These are phyloP conservation scores for Vanderwaltozyma tropicalis DNA, from an alignment of 805 yeast genomes.

Conservation along the genomic window DNA sequence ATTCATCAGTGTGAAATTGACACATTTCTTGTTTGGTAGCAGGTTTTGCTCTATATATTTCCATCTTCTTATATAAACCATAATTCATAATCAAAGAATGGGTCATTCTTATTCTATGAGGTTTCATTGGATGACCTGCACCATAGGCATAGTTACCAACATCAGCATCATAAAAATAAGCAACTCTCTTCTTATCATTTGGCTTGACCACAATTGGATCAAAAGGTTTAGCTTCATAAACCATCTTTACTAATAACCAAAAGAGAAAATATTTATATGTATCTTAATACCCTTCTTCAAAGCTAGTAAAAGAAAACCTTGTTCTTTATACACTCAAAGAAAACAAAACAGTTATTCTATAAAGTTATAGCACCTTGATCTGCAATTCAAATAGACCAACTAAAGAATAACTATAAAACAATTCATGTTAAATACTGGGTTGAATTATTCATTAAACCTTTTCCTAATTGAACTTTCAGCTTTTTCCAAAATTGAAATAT, in stretches of 20 bases:
- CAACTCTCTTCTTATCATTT: slow-evolving; percentile 46
- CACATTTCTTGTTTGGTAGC: slow-evolving; percentile 98
- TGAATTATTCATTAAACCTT: too few species aligned
- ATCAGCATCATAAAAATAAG: slow-evolving; percentile 79
- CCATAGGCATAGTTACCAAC: slow-evolving; percentile 98
- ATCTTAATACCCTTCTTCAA: too few species aligned
- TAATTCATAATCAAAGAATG: slow-evolving; percentile 95
- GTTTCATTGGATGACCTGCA: slow-evolving; percentile 98
- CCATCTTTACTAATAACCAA: slow-evolving; percentile 22
- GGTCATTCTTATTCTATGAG: slow-evolving; percentile 97
- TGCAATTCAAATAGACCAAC: too few species aligned
- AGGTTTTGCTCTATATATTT: slow-evolving; percentile 91
- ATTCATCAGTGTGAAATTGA: slow-evolving; percentile 96
- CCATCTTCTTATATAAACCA: slow-evolving; percentile 94
- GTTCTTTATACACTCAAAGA: too few species aligned
- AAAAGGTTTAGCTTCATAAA: slow-evolving; percentile 47
- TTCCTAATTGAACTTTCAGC: too few species aligned
- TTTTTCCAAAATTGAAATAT: too few species aligned
- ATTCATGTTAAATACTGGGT: too few species aligned
- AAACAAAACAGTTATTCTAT: too few species aligned
- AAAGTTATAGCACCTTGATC: too few species aligned
- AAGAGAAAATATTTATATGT: not conserved
- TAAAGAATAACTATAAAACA: too few species aligned
- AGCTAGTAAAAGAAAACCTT: too few species aligned
- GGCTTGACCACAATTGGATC: slow-evolving; percentile 50